A percentile compares a stretch with the other conserved stretches of the same genome.
Evolutionary conservation across 1,139 yeast genomes (phyloP).

Genomic region (Pichia terricola): DNA sequence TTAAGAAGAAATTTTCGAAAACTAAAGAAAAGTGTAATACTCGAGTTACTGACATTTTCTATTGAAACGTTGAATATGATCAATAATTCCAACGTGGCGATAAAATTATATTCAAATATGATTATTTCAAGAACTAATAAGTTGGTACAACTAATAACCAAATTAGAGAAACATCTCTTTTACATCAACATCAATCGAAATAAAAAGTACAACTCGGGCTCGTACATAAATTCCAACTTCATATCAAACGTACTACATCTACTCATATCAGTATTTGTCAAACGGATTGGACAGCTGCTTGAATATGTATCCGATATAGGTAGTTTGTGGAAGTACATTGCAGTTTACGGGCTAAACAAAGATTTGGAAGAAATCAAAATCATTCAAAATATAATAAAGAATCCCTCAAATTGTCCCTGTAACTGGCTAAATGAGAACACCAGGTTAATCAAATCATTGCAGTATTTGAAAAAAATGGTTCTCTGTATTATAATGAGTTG

Average conservation of each 20-base stretch:
- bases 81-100: slow-evolving; percentile 2
- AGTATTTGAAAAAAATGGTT: slow-evolving; percentile 4
- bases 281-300: slow-evolving; percentile 3
- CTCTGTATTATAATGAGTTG: slow-evolving; percentile 8
- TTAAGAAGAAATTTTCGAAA: slow-evolving; percentile 6
- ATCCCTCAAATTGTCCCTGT: slow-evolving; percentile 7
- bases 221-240: slow-evolving; percentile 1
- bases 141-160: neutral
- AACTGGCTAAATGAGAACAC: slow-evolving; percentile 6
- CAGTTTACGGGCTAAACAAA: slow-evolving; percentile 7
- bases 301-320: slow-evolving; percentile 1
- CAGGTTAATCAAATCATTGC: slow-evolving; percentile 4
- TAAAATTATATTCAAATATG: slow-evolving; percentile 8
- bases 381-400: slow-evolving; percentile 4
- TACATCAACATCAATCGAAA: neutral
- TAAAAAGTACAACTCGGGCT: neutral
- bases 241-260: slow-evolving; percentile 7
- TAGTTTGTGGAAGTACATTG: slow-evolving; percentile 7
- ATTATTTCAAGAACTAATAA: slow-evolving; percentile 6
- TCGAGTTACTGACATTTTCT: slow-evolving; percentile 2
- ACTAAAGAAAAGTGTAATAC: neutral
- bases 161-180: slow-evolving; percentile 3
- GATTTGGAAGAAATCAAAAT: slow-evolving; percentile 7
- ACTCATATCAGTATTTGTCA: slow-evolving; percentile 4
- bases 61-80: slow-evolving; percentile 7